A percentile compares a stretch with the other conserved stretches of the same genome.
Conservation (phyloP, 352 stramenopile species). For the Pythium guiyangense region DNA sequence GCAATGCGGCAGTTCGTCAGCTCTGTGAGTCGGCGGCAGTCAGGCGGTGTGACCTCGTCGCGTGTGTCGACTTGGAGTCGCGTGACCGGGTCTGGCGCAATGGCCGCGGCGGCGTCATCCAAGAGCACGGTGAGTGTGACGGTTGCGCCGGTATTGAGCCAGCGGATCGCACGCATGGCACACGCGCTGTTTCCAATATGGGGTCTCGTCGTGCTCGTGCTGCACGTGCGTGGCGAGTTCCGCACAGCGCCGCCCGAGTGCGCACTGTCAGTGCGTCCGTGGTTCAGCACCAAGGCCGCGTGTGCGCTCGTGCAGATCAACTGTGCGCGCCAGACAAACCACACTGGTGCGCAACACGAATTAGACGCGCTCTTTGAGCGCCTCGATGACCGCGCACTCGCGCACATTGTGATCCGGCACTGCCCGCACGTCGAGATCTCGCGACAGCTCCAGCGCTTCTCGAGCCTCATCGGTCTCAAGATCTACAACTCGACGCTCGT, state of each 20-base stretch:
- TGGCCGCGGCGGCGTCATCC: background rate
- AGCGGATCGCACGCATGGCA: background rate
- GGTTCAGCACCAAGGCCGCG: constrained; percentile 15
- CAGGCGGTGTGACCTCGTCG: background rate
- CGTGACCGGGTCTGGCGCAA: background rate
- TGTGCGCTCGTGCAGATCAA: constrained; percentile 25
- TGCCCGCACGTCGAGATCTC: constrained; percentile 30
- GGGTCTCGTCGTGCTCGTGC: constrained; percentile 13
- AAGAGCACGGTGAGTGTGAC: background rate
- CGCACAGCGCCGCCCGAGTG: constrained; percentile 9
- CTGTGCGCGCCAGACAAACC: constrained; percentile 11
- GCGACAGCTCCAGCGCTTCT: constrained; percentile 20
- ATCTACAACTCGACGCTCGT: constrained; percentile 42
- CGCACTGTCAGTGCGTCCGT: constrained; percentile 23
- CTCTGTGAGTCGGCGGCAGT: no score
- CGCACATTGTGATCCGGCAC: constrained; percentile 31
- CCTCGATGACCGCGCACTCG: constrained; percentile 19
- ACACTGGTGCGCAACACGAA: constrained; percentile 10
- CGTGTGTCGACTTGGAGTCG: no score
- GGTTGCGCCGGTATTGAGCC: background rate
- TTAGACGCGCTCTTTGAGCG: constrained; percentile 12
- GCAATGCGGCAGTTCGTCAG: no score
- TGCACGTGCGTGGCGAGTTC: constrained; percentile 16
- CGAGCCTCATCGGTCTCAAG: constrained; percentile 25
- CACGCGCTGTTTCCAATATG: constrained; percentile 16